phyloP scores from a whole-genome alignment of 2,329 filamentous ascomycete genomes.

The Trichoderma sp. region DNA sequence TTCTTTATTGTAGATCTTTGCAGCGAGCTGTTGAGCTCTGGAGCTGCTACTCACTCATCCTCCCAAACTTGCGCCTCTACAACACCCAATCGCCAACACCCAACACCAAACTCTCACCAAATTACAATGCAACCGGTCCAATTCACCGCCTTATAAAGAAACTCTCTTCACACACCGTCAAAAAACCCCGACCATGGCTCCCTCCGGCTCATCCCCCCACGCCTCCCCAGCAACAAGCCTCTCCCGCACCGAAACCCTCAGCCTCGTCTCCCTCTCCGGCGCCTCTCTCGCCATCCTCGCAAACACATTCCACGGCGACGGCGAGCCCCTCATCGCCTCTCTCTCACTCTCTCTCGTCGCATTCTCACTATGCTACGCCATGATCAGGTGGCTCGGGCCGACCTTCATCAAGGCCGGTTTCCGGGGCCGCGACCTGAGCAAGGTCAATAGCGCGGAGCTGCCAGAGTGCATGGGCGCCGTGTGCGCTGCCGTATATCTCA shows the following conservation, averaged over 20 bases:
- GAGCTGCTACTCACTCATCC: neutral
- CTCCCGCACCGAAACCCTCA: constrained; percentile 52
- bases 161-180: neutral
- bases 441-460: constrained; percentile 65
- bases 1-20: neutral
- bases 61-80: neutral
- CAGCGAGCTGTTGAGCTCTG: neutral
- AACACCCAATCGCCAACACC: neutral
- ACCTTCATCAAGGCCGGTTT: constrained; percentile 85
- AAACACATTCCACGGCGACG: constrained; percentile 81
- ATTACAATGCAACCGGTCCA: neutral
- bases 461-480: constrained; percentile 96
- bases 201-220: constrained; percentile 29
- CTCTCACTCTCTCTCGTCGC: constrained; percentile 82
- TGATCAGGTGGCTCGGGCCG: constrained; percentile 91
- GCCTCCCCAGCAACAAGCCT: constrained; percentile 39
- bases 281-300: constrained; percentile 71
- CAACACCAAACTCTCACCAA: neutral
- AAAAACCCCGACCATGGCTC: neutral
- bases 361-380: constrained; percentile 76
- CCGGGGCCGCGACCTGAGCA: constrained; percentile 87
- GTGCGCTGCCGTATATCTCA: constrained; percentile 86
- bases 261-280: constrained; percentile 61
- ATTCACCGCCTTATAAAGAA: neutral
- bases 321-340: constrained; percentile 84